Base-by-base conservation (phyloP, 1,284 basidiomycete genomes). In the Mycena citricolor region DNA sequence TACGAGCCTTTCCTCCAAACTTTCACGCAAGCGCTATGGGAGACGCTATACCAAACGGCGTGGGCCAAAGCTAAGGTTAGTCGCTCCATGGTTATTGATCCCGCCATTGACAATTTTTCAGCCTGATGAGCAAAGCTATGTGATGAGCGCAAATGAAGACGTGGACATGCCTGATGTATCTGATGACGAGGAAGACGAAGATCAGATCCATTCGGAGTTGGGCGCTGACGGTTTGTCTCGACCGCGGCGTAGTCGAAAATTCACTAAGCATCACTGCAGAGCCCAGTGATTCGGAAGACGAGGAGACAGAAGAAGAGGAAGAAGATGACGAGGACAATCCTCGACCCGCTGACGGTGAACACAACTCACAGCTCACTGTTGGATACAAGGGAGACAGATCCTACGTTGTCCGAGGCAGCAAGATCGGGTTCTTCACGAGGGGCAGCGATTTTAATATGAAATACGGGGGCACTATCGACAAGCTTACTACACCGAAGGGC, bases 341-440 rank as follows among this genome's bases (percentile, higher is more conserved):
- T 19, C 66, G 69, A 25, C 68, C 69, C 53, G 62, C 64, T 14
- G 68, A 72, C 21, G 78, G 81, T 28, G 89, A 88, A 52, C 71
- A 70, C 38, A 98, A 99, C 66, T 90, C 91, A 25, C 88, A 94
- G 56, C 78, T 99, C 24, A 91, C 90, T 3, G 86, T 99, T 32
- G 97, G 97, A 5, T 95, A 97, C 77, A 95, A 93, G 68, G 91
- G 94, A 53, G 93, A 97, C 60, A 77, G 93, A 28, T 94, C 95
- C 10, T 98, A 95, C 58, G 95, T 99, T 47, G 87, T 94, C 17
- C 86, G 97, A 31, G 95, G 94, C 28, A 88, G 89, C 68, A 94
- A 90, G 66, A 97, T 99, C 52, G 97, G 97, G 14, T 93, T 98
- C n/a, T 99, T 99, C 71, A 85, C 82, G 6, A 79, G 76, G 26